Percentiles rank a stretch among this genome's conserved stretches.
phyloP scores from a whole-genome alignment of 768 basidiomycete species.

The Coprinellus aureogranulatus region DNA sequence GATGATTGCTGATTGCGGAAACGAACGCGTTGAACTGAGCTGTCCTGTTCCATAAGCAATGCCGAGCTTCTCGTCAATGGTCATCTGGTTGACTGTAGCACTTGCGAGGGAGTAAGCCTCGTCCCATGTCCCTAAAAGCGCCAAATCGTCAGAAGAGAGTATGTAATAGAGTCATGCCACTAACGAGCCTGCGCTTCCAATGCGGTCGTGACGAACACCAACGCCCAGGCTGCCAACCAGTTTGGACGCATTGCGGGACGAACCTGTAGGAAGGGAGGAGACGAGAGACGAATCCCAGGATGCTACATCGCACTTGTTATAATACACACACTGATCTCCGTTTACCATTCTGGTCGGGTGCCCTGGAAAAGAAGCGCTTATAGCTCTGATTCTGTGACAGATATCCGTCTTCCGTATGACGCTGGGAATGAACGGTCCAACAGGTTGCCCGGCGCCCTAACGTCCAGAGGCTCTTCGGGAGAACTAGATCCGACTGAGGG shows the following conservation, averaged over 20 bases:
- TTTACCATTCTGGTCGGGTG: no score
- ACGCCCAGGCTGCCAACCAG: background rate
- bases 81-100: slow-evolving; percentile 36
- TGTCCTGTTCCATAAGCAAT: slow-evolving; percentile 47
- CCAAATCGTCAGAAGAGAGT: background rate
- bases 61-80: slow-evolving; percentile 45
- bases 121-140: slow-evolving; percentile 42
- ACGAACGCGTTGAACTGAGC: slow-evolving; percentile 34
- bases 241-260: background rate
- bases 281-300: no score
- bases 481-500: no score
- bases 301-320: no score
- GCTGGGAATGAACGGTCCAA: no score
- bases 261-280: background rate
- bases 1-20: background rate
- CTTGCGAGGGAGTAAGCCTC: slow-evolving; percentile 41
- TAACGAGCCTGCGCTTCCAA: slow-evolving; percentile 1
- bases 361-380: no score
- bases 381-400: no score
- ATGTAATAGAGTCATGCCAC: background rate
- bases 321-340: no score
- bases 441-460: no score
- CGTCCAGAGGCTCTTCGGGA: no score
- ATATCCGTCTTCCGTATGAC: no score
- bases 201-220: background rate